Evolutionary conservation across 805 yeast species (phyloP).

Genomic region (Cyberlindnera maritima): DNA sequence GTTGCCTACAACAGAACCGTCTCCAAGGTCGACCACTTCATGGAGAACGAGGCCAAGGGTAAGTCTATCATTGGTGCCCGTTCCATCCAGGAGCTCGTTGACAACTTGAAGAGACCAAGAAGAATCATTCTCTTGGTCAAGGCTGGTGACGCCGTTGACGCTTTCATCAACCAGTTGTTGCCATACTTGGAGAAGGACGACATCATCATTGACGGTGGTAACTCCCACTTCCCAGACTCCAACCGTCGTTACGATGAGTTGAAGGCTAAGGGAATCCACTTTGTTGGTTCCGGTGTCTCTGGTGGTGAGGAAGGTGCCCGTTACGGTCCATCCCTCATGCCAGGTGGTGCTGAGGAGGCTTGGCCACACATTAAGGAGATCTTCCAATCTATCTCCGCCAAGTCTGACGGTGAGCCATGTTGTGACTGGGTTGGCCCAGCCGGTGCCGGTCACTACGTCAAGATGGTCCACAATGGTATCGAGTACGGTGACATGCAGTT

Average conservation of each 20-base stretch:
- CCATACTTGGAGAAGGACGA: constrained; percentile 95
- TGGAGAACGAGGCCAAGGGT: constrained; percentile 95
- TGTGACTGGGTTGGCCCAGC: constrained; percentile 99
- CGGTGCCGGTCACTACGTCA: constrained; percentile 98
- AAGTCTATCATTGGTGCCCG: constrained; percentile 94
- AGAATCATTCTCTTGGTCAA: constrained; percentile 90
- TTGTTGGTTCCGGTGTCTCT: constrained; percentile 99
- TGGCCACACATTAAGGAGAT: constrained; percentile 98
- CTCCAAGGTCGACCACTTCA: constrained; percentile 90
- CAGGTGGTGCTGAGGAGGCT: constrained; percentile 97
- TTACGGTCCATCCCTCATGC: constrained; percentile 98
- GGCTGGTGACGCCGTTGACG: constrained; percentile 95
- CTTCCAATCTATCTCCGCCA: constrained; percentile 95
- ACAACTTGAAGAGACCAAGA: constrained; percentile 95
- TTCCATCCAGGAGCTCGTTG: constrained; percentile 82
- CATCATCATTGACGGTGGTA: constrained; percentile 99
- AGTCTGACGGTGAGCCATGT: constrained; percentile 98
- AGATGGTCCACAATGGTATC: constrained; percentile 99
- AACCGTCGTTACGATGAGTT: constrained; percentile 95
- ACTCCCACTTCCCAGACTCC: constrained; percentile 98
- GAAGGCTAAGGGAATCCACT: constrained; percentile 79
- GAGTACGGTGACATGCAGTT: constrained; percentile 99
- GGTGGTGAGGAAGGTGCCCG: constrained; percentile 99
- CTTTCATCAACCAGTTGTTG: constrained; percentile 79
- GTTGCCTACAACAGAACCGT: constrained; percentile 98